Conservation (phyloP, 345 rosid species). For the Ricinus communis region DNA sequence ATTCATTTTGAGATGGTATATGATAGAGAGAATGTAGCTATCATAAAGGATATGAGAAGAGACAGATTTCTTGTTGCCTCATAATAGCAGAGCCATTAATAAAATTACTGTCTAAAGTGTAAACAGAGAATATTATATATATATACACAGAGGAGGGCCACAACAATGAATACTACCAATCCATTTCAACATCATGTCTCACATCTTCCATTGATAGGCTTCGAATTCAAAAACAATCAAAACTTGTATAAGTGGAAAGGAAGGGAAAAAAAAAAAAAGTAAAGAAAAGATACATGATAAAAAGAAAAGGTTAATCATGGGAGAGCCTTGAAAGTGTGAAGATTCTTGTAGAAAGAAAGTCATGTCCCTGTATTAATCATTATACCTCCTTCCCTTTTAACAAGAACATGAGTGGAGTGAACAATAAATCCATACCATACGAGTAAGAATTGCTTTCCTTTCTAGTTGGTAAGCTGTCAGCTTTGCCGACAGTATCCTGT, state of each 20-base stretch:
- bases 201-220: conserved; percentile 14
- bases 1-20: too few relatives aligned
- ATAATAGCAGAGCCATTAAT: neutral
- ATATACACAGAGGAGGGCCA: conserved; percentile 15
- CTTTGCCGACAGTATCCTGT: conserved; percentile 35
- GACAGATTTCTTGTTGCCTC: neutral
- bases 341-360: conserved; percentile 45
- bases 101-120: neutral
- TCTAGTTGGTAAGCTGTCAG: conserved; percentile 48
- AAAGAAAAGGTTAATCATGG: conserved; percentile 29
- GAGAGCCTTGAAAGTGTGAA: conserved; percentile 35
- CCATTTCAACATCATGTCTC: conserved; percentile 27
- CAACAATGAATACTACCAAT: conserved; percentile 21
- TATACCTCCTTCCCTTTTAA: conserved; percentile 21
- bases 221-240: conserved; percentile 30
- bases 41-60: neutral
- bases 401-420: conserved; percentile 25
- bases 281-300: conserved; percentile 11
- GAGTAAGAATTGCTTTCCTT: conserved; percentile 21
- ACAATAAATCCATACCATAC: conserved; percentile 40
- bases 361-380: conserved; percentile 34
- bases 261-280: too few relatives aligned
- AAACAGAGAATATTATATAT: neutral
- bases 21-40: too few relatives aligned
- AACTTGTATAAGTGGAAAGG: conserved; percentile 22